Conservation (phyloP, 805 yeast species). For the Lipomyces yamanashiensis region DNA sequence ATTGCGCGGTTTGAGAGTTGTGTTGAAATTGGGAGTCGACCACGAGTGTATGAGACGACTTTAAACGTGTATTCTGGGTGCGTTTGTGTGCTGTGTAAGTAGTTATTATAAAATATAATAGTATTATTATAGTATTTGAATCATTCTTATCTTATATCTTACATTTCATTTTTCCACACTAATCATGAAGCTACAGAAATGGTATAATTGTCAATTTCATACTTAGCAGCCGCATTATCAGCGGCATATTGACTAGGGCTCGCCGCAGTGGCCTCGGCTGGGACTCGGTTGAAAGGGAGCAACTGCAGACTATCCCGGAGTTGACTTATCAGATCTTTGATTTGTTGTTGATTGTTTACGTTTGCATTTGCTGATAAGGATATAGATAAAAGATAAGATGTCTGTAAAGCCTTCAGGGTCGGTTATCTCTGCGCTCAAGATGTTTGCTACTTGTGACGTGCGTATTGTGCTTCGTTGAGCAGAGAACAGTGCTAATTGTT, state of each 20-base stretch:
- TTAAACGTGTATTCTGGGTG: background rate
- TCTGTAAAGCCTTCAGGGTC: conserved; percentile 15
- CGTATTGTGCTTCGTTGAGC: background rate
- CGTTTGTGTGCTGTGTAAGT: no score
- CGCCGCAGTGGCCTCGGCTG: background rate
- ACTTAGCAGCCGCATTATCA: no score
- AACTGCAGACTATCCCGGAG: no score
- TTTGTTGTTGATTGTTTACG: no score
- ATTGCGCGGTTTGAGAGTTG: background rate
- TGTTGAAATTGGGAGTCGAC: background rate
- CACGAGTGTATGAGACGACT: background rate
- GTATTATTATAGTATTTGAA: no score
- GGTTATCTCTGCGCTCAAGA: conserved; percentile 16
- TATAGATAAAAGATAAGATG: background rate
- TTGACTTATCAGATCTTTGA: no score
- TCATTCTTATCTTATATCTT: background rate
- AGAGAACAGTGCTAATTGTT: background rate
- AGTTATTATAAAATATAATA: no score
- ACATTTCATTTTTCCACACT: no score
- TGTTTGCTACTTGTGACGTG: conserved; percentile 32
- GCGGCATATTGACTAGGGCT: no score
- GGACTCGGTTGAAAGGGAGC: background rate
- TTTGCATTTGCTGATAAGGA: no score
- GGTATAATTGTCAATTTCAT: no score
- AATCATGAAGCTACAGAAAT: no score